These are phyloP conservation scores for Clausena lansium DNA, from an alignment of 345 rosid genomes.

Conservation along the genomic window DNA sequence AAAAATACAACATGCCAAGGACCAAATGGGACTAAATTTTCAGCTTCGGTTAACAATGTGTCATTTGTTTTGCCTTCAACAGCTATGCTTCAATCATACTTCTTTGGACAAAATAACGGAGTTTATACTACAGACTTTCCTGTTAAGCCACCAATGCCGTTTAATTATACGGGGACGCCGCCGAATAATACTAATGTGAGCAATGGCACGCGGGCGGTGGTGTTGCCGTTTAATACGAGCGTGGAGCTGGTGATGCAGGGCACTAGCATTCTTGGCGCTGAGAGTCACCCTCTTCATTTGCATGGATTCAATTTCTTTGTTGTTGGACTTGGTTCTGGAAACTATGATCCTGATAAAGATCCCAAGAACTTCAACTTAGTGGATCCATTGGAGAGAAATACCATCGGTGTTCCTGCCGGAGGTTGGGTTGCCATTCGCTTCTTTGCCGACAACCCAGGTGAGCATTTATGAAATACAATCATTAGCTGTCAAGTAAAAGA, in stretches of 20 bases:
- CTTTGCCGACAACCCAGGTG: constrained; percentile 43
- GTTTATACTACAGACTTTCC: constrained; percentile 49
- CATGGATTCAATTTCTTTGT: constrained; percentile 42
- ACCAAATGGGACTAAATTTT: constrained; percentile 39
- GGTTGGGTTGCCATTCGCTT: constrained; percentile 40
- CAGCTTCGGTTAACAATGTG: constrained; percentile 42
- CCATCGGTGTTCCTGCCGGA: constrained; percentile 30
- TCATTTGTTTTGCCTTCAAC: constrained; percentile 40
- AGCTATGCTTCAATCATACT: constrained; percentile 45
- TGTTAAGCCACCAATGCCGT: constrained; percentile 17
- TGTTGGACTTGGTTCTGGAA: constrained; percentile 37
- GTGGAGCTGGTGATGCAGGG: constrained; percentile 42
- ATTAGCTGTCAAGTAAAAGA: background rate
- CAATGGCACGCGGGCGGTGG: constrained; percentile 25
- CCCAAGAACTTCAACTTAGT: constrained; percentile 34
- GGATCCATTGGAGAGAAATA: constrained; percentile 39
- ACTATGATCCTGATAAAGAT: constrained; percentile 31
- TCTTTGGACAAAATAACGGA: constrained; percentile 33
- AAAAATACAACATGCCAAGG: constrained; percentile 44
- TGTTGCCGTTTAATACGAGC: constrained; percentile 33
- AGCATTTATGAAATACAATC: background rate
- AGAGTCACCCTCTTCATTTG: constrained; percentile 41
- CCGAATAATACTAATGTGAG: constrained; percentile 38
- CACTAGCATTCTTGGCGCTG: constrained; percentile 36
- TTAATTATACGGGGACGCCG: constrained; percentile 34